A percentile compares a stretch with the other conserved stretches of the same genome.
Conservation (phyloP, 2,329 filamentous ascomycete genomes). For the Tolypocladium ovalisporum region DNA sequence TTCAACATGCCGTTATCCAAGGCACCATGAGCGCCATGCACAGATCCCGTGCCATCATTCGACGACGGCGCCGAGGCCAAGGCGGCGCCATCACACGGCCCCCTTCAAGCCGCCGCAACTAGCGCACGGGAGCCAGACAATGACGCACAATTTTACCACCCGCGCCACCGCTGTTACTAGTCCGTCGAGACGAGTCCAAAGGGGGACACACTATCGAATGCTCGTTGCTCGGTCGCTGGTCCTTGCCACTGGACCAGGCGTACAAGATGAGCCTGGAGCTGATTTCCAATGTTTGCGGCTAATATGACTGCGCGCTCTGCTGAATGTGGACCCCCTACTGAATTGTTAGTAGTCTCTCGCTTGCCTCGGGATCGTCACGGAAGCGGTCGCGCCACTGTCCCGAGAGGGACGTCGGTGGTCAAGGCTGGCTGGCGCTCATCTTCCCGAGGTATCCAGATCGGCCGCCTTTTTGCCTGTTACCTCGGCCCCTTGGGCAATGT, state of each 20-base stretch:
- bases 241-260: background rate
- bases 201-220: background rate
- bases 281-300: background rate
- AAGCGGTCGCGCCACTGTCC: background rate
- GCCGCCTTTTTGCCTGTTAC: background rate
- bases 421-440: background rate
- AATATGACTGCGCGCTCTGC: background rate
- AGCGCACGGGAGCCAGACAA: background rate
- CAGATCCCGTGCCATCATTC: no score
- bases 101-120: background rate
- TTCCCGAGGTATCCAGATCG: no score
- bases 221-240: background rate
- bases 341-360: no score
- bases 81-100: background rate
- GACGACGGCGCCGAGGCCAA: background rate
- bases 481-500: background rate
- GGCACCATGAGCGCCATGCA: no score
- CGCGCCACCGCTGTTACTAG: background rate
- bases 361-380: background rate
- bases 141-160: background rate
- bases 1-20: background rate
- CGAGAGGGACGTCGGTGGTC: background rate
- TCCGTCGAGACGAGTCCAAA: background rate
- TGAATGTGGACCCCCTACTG: background rate
- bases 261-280: background rate